Evolutionary conservation across 2,329 filamentous ascomycete species (phyloP).

Genomic region (Fusarium acutatum): DNA sequence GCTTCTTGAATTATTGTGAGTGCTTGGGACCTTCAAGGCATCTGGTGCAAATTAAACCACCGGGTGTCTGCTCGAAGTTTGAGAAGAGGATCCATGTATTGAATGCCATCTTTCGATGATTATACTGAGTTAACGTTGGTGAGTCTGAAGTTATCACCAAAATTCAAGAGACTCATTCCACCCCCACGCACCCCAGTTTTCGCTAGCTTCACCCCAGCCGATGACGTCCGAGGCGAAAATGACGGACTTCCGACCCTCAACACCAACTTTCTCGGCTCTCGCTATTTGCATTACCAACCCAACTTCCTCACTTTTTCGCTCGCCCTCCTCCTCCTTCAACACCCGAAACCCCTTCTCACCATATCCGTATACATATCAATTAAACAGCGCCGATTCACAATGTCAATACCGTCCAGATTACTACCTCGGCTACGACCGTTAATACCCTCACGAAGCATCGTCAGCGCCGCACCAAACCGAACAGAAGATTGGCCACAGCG

Average conservation of each 20-base stretch:
- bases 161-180: neutral
- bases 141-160: neutral
- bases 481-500: constrained; percentile 47
- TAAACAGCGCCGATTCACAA: constrained; percentile 13
- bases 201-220: constrained; percentile 27
- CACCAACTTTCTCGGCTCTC: constrained; percentile 34
- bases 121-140: neutral
- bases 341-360: fast-evolving
- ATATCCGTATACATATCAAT: neutral
- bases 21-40: neutral
- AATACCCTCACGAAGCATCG: constrained; percentile 41
- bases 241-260: constrained; percentile 41
- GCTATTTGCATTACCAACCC: constrained; percentile 10
- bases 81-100: neutral
- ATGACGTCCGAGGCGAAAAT: constrained; percentile 47
- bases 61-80: fast-evolving
- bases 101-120: neutral
- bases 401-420: constrained; percentile 45
- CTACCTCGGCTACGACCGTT: constrained; percentile 44
- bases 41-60: neutral
- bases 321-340: neutral
- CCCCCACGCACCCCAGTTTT: neutral
- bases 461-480: constrained; percentile 37
- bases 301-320: constrained; percentile 11
- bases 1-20: neutral